phyloP scores from a whole-genome alignment of 2,329 filamentous ascomycete genomes.

The Chrysoporthe austroafricana region DNA sequence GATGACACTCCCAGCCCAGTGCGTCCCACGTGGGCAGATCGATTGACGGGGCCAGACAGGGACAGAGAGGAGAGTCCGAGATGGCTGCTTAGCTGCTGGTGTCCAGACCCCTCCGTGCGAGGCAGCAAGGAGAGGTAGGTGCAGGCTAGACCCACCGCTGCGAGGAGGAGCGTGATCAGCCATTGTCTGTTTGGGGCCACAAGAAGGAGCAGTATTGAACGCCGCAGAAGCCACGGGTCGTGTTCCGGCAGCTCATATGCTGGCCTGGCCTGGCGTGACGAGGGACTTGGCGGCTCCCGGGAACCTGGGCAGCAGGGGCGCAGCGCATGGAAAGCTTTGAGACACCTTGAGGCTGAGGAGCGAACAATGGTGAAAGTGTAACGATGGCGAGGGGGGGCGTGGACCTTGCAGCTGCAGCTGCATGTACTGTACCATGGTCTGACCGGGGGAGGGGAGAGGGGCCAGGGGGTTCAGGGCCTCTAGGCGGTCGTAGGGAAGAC shows the following conservation, averaged over 20 bases:
- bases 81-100: background rate
- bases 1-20: background rate
- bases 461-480: background rate
- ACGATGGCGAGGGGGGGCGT: background rate
- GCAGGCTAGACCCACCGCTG: background rate
- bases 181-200: too few relatives aligned
- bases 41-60: background rate
- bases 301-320: too few relatives aligned
- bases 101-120: background rate
- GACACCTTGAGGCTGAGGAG: background rate
- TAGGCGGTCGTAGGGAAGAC: background rate
- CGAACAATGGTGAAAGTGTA: background rate
- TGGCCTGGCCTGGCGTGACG: too few relatives aligned
- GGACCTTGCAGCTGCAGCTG: background rate
- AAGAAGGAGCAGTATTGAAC: too few relatives aligned
- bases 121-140: background rate
- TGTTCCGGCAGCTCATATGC: too few relatives aligned
- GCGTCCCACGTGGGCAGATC: slow-evolving; percentile 12
- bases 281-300: too few relatives aligned
- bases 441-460: background rate
- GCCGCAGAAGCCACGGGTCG: too few relatives aligned
- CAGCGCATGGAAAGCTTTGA: too few relatives aligned
- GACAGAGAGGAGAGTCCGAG: background rate
- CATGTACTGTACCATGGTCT: background rate
- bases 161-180: too few relatives aligned